Evolutionary conservation across 2,329 filamentous ascomycete species (phyloP), one percentile per base, ranked within the genome.

Genomic region (Ophiostoma populinum): DNA sequence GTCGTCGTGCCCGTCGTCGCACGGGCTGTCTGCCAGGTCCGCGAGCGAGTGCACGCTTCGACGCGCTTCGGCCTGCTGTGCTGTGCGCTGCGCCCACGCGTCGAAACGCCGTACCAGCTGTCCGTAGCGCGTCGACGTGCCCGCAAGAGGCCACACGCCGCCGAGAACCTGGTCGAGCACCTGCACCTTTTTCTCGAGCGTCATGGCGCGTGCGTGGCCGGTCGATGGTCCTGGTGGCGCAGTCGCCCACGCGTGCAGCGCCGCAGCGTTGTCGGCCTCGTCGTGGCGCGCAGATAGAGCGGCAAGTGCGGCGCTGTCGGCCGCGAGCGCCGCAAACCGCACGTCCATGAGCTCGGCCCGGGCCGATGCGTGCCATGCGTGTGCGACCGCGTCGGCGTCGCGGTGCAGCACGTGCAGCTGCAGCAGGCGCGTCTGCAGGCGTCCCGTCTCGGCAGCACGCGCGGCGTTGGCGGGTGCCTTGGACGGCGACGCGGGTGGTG

Each of bases 361-460:
- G 2, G 75, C 75, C 45, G 67, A 73, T 2, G 54, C 60, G 40
- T 63, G 61, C 70, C 73, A 80, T 36, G 62, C 54, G 4, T 49
- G 46, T 2, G 58, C 48, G 3, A 49, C 30, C 13, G 22, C 41
- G 2, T 51, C 51, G 4, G 67, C 63, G 35, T 65, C 63, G 42
- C 65, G 63, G 49, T 79, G 74, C 16, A 80, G 50, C 7, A 80
- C 55, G 32, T 75, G 70, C 7, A 80, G 57, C 46, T 78, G 73
- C 17, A 80, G 55, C 2, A 80, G 59, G 48, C 76, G 70, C 2
- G 72, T 65, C 50, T 80, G 75, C 6, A 75, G 55, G 24, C 61
- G 63, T 32, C 58, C 60, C 7, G 62, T 72, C 50, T 74, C 69
- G 34, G 65, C 67, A 2, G 67, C 67, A 19, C 66, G 55, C 35